Evolutionary conservation across 164 flowering plant genomes (phyloP).

Genomic region (Hamamelis virginiana): DNA sequence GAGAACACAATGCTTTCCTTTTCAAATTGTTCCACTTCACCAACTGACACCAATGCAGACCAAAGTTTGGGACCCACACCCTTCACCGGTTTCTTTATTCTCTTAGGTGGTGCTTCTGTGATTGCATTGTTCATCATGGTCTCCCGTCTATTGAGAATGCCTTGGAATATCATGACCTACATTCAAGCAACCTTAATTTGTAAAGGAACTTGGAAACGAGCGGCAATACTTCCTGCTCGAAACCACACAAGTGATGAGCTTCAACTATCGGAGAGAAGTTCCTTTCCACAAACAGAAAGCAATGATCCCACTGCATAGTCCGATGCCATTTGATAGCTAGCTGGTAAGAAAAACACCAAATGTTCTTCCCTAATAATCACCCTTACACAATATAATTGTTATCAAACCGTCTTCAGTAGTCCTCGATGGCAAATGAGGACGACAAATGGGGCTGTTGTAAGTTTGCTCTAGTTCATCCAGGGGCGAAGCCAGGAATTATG

Average conservation of each 20-base stretch:
- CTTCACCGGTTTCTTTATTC: neutral
- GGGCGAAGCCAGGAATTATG: too few species aligned
- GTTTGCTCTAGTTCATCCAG: too few species aligned
- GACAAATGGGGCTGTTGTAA: too few species aligned
- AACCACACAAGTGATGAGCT: neutral
- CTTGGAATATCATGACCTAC: too few species aligned
- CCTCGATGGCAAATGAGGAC: too few species aligned
- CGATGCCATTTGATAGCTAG: neutral
- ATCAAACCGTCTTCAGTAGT: too few species aligned
- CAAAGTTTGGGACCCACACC: slow-evolving; percentile 2
- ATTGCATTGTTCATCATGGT: neutral
- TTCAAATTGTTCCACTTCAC: too few species aligned
- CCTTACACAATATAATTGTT: too few species aligned
- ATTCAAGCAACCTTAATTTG: neutral
- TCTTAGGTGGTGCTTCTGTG: neutral
- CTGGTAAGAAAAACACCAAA: neutral
- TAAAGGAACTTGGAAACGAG: neutral
- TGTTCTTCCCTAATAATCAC: too few species aligned
- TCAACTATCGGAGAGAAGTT: neutral
- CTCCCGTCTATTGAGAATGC: too few species aligned
- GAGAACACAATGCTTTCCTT: slow-evolving; percentile 2
- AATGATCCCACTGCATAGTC: neutral
- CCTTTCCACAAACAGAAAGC: neutral
- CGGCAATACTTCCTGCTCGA: neutral
- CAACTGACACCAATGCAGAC: too few species aligned